phyloP scores from a whole-genome alignment of 768 basidiomycete genomes.

The Favolaschia claudopus region DNA sequence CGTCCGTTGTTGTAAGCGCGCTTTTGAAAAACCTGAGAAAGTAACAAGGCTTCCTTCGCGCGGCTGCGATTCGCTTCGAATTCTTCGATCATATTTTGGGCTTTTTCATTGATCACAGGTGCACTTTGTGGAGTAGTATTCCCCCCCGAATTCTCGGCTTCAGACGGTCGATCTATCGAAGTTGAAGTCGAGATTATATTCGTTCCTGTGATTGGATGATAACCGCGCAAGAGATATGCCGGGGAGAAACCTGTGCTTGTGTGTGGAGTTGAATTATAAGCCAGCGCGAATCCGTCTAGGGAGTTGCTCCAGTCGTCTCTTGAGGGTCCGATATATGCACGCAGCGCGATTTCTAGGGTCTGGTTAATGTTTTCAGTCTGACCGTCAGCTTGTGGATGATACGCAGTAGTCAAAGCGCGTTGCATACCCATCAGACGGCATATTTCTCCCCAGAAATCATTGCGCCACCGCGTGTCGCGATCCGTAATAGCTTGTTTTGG shows the following conservation, averaged over 20 bases:
- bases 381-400: no score
- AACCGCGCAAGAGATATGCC: slow-evolving; percentile 37
- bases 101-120: no score
- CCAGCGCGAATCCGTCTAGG: slow-evolving; percentile 32
- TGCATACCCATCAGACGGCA: slow-evolving; percentile 33
- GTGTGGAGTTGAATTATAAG: no score
- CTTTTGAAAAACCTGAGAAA: slow-evolving; percentile 7
- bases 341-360: no score
- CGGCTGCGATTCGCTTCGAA: no score
- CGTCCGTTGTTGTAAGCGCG: slow-evolving; percentile 20
- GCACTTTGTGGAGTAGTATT: no score
- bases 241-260: no score
- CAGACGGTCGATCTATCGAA: not conserved
- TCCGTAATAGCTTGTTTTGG: slow-evolving; percentile 37
- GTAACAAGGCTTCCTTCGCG: no score
- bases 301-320: slow-evolving; percentile 32
- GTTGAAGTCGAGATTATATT: no score
- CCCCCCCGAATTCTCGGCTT: no score
- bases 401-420: slow-evolving; percentile 31
- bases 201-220: slow-evolving; percentile 27
- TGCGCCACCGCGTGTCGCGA: slow-evolving; percentile 31
- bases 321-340: slow-evolving; percentile 33
- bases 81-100: no score
- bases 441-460: slow-evolving; percentile 35
- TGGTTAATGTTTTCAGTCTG: no score